A percentile compares a stretch with the other conserved stretches of the same genome.
Conservation (phyloP, 495 filamentous ascomycete genomes). For the Aspergillus funiculosus region DNA sequence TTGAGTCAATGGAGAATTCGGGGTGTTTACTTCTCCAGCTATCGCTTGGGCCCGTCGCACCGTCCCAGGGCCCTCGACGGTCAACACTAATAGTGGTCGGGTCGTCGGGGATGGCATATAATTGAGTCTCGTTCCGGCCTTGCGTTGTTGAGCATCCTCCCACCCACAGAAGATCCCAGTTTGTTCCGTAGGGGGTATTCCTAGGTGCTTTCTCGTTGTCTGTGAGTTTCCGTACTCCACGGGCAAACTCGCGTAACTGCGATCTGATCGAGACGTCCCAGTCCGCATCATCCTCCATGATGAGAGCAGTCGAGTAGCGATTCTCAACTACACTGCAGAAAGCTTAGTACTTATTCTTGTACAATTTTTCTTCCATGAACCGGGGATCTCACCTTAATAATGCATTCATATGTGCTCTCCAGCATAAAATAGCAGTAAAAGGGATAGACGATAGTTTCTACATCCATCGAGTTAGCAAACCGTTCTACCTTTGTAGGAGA, state of each 20-base stretch:
- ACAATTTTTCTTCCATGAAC: no score
- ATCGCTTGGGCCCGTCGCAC: slow-evolving; percentile 19
- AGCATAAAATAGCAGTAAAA: slow-evolving; percentile 22
- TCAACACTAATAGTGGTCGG: slow-evolving; percentile 22
- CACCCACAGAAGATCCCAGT: slow-evolving; percentile 55
- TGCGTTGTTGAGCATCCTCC: slow-evolving; percentile 42
- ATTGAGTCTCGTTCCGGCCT: slow-evolving; percentile 19
- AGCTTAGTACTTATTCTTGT: no score
- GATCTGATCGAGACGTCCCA: slow-evolving; percentile 49
- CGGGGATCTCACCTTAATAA: slow-evolving; percentile 20
- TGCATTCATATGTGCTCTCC: slow-evolving; percentile 39
- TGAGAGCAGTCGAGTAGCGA: slow-evolving; percentile 43
- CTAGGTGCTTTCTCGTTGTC: slow-evolving; percentile 27
- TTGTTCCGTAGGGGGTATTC: slow-evolving; percentile 47
- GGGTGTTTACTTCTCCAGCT: slow-evolving; percentile 19
- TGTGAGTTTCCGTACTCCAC: slow-evolving; percentile 25
- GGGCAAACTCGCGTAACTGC: slow-evolving; percentile 47
- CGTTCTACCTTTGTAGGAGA: no score
- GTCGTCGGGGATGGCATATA: slow-evolving; percentile 30
- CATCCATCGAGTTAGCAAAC: neutral
- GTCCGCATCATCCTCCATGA: slow-evolving; percentile 54
- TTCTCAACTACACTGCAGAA: slow-evolving; percentile 41
- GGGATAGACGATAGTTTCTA: slow-evolving; percentile 7
- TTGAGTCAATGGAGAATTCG: slow-evolving; percentile 24
- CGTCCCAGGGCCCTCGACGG: slow-evolving; percentile 16